A percentile compares a stretch with the other conserved stretches of the same genome.
phyloP scores from a whole-genome alignment of 257 asterid genomes.

The Gentiana macrophylla region DNA sequence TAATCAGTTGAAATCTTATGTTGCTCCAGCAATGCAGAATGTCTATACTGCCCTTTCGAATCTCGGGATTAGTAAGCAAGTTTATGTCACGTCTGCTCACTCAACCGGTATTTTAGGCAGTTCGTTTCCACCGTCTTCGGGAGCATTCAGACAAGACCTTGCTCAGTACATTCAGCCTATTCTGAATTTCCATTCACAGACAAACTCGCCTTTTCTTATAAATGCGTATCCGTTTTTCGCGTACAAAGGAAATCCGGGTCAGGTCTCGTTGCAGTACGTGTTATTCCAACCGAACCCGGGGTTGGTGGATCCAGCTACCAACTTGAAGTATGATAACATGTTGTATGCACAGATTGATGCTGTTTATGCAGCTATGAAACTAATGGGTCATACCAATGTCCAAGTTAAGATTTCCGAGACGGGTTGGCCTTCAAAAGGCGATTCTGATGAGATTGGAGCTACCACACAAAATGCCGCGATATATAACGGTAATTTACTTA shows the following conservation, averaged over 20 bases:
- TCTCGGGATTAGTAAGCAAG: constrained; percentile 37
- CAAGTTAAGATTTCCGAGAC: constrained; percentile 73
- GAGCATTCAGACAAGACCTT: constrained; percentile 48
- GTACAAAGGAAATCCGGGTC: constrained; percentile 47
- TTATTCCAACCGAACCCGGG: constrained; percentile 78
- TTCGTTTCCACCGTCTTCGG: constrained; percentile 81
- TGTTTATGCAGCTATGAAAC: constrained; percentile 54
- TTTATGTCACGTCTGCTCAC: constrained; percentile 69
- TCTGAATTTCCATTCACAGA: constrained; percentile 45
- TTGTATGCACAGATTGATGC: constrained; percentile 85
- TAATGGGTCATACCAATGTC: constrained; percentile 44
- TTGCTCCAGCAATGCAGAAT: constrained; percentile 71
- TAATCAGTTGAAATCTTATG: constrained; percentile 25
- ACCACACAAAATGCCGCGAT: constrained; percentile 54
- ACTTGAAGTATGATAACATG: constrained; percentile 79
- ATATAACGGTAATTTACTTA: constrained; percentile 57
- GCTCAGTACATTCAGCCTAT: constrained; percentile 30
- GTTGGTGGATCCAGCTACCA: constrained; percentile 40
- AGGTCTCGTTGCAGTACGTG: constrained; percentile 47
- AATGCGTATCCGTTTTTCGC: constrained; percentile 92
- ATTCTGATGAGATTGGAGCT: constrained; percentile 61
- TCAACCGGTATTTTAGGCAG: constrained; percentile 31
- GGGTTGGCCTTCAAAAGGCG: constrained; percentile 97
- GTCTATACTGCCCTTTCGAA: constrained; percentile 32
- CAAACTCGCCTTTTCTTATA: constrained; percentile 59